Evolutionary conservation across 257 asterid genomes (phyloP), one percentile per base, ranked within the genome.

Genomic region (Solanum medicagineum): DNA sequence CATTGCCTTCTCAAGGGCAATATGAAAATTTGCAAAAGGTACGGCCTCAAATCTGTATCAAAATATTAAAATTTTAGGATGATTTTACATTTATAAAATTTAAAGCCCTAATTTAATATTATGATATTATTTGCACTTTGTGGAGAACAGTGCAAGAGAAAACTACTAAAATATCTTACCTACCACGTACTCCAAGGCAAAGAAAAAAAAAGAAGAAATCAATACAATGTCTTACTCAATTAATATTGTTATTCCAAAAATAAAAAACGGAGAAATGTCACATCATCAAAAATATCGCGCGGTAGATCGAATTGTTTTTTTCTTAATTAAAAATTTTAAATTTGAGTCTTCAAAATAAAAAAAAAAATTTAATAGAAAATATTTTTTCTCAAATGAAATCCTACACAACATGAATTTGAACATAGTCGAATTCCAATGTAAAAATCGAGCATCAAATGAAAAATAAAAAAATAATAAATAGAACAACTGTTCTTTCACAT

Each of bases 1-100:
- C 55, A 91, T 93, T 86, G 99, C 91, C 88, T 91, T 96, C 81
- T 93, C 95, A 84, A 96, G 87, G 19, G 97, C 98, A 80, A 66
- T 65, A 3, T 86, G 84, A 86, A 94, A 94, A 60, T 93, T 85
- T 84, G 87, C 90, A 42, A 96, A 94, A 15, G 94, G 92, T 68
- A 88, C 91, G 4, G 91, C 73, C 93, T 96, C 99, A 98, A 94
- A 90, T 88, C 98, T 94, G 92, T 81, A 86, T 87, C 62, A 80
- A 19, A 80, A 53, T n/a, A 32, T 32, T 15, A 66, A 66, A 66
- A 66, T 63, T 63, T 62, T 62, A 62, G 70, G 24, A 62, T 65
- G 9, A 6, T 13, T 12, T 6, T 13, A 24, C 22, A 22, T 5
- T 60, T 63, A 24, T 63, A 63, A 63, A 0, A 26, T 65, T 65